These are phyloP conservation scores for Phyllosticta ampelicida DNA, from an alignment of 2,329 filamentous ascomycete genomes.

Conservation along the genomic window DNA sequence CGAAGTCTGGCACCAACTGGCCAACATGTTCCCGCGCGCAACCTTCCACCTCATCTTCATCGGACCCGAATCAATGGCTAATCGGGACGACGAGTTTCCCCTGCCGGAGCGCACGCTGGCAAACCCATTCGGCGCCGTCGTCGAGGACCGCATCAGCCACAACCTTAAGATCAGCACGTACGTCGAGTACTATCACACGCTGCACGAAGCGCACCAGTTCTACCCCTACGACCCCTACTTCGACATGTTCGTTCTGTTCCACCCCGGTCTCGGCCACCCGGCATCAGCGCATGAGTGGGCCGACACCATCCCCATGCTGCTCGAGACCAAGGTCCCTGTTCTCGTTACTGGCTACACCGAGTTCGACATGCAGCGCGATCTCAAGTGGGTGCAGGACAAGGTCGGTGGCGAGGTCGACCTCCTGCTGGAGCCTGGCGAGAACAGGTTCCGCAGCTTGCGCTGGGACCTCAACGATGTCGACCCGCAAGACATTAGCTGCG, in stretches of 20 bases:
- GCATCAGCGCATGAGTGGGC: slow-evolving; percentile 91
- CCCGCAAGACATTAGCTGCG: slow-evolving; percentile 85
- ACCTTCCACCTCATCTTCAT: slow-evolving; percentile 88
- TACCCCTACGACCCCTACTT: slow-evolving; percentile 96
- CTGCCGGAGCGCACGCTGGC: slow-evolving; percentile 71
- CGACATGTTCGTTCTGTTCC: slow-evolving; percentile 94
- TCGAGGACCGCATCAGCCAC: slow-evolving; percentile 80
- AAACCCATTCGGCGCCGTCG: slow-evolving; percentile 88
- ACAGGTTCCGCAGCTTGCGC: slow-evolving; percentile 80
- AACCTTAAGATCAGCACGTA: slow-evolving; percentile 96
- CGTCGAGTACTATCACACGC: slow-evolving; percentile 95
- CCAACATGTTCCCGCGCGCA: slow-evolving; percentile 90
- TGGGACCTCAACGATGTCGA: slow-evolving; percentile 98
- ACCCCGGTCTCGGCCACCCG: slow-evolving; percentile 90
- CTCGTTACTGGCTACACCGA: slow-evolving; percentile 94
- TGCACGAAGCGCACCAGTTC: slow-evolving; percentile 85
- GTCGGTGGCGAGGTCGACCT: slow-evolving; percentile 86
- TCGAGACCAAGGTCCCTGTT: slow-evolving; percentile 93
- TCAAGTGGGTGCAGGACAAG: slow-evolving; percentile 78
- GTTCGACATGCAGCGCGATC: slow-evolving; percentile 86
- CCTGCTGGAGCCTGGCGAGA: slow-evolving; percentile 84
- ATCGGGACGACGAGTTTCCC: slow-evolving; percentile 86
- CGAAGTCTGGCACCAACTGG: slow-evolving; percentile 85
- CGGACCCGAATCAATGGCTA: slow-evolving; percentile 89
- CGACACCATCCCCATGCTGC: slow-evolving; percentile 73